Base-by-base conservation (phyloP, 2,329 filamentous ascomycete species). In the Diplodia corticola region DNA sequence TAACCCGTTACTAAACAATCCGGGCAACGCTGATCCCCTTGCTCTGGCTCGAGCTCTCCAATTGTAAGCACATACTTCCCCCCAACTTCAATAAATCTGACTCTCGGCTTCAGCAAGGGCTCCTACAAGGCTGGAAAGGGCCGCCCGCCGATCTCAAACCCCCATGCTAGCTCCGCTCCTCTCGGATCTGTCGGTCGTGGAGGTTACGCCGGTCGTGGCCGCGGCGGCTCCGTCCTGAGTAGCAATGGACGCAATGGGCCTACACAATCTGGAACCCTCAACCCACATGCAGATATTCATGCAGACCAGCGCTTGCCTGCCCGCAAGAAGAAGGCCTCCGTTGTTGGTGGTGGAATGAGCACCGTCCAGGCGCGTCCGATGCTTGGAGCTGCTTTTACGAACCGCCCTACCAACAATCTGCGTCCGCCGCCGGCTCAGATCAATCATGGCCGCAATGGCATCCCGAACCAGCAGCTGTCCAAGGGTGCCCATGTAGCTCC, bases 261-360 rank as follows among this genome's bases (percentile, higher is more conserved):
- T 35, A 40, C 26, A 15, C 37, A 7, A 3, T 17, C 10, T 5
- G 24, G 24, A 46, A 12, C 30, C 13, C 48, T 63, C 13, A 51
- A 63, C 4, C 60, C 60, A 2, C 60, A 63, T 40, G 33, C 60
- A 5, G 60, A 63, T n/a, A 63, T 63, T 33, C 60, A 63, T 15
- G 48, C 60, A 4, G 20, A 63, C 48, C 57, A 61, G 17, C 26
- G 40, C 15, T 2, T 12, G 9, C 15, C 40, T 15, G 7, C 40
- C 28, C n/a, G 35, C 22, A 22, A 17, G 17, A 35, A 61, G 57
- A 24, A 24, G 10, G 13, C 37, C 7, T 49, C 40, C 15, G 37
- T 30, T 10, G 15, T 59, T 35, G 24, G 37, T 59, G 33, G 30
- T n/a, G 30, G 33, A 22, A 26, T 10, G 22, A 26, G 24, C n/a